These are phyloP conservation scores for Pichia sp. DNA, from an alignment of 1,139 yeast species.

Conservation along the genomic window DNA sequence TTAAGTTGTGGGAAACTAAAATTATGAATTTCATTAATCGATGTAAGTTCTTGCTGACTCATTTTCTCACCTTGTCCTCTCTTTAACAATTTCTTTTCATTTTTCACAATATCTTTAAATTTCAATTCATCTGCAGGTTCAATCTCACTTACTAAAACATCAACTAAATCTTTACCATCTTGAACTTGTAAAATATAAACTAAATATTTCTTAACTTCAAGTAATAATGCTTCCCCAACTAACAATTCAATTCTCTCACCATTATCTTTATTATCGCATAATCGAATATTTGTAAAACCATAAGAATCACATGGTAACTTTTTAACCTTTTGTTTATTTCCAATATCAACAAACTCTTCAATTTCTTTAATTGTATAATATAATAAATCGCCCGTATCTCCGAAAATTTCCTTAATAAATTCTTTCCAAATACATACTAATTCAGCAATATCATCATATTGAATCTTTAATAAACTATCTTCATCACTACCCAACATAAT, in stretches of 20 bases:
- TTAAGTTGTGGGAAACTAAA: constrained; percentile 72
- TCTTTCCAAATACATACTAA: constrained; percentile 53
- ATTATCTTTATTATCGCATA: constrained; percentile 12
- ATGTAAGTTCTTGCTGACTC: constrained; percentile 18
- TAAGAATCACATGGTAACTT: constrained; percentile 17
- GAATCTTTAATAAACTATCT: constrained; percentile 39
- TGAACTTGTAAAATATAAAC: constrained; percentile 79
- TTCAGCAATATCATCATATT: constrained; percentile 57
- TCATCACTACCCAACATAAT: constrained; percentile 36
- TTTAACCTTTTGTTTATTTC: constrained; percentile 1
- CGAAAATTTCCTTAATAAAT: constrained; percentile 42
- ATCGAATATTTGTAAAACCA: constrained; percentile 12
- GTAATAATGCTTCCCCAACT: constrained; percentile 47
- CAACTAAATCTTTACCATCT: constrained; percentile 65
- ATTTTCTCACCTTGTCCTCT: no score
- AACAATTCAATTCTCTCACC: constrained; percentile 32
- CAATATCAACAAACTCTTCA: constrained; percentile 15
- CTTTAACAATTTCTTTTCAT: constrained; percentile 34
- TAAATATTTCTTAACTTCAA: constrained; percentile 78
- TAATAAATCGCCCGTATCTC: constrained; percentile 49
- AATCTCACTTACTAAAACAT: constrained; percentile 67
- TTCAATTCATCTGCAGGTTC: constrained; percentile 58
- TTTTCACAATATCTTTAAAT: constrained; percentile 49
- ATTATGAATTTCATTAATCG: constrained; percentile 47
- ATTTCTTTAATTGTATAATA: constrained; percentile 34